Base-by-base conservation (phyloP, 495 filamentous ascomycete species). In the Pyrenopolyporus hunteri region DNA sequence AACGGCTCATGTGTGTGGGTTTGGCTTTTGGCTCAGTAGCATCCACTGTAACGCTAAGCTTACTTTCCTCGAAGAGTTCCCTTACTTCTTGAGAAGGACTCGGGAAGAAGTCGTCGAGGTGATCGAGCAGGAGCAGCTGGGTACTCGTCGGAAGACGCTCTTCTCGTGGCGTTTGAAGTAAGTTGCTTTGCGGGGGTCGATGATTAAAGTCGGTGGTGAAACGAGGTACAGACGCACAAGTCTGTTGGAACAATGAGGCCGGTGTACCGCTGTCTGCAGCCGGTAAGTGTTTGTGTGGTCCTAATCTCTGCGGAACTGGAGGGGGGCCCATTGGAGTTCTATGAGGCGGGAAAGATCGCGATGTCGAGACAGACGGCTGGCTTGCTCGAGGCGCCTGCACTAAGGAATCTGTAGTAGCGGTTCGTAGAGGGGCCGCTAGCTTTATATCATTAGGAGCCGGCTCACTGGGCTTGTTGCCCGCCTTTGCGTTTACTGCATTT, bases 41-140 rank as follows among this genome's bases (percentile, higher is more conserved):
- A 47, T 11, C n/a, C n/a, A 10, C 31, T 35, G 42, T 11, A 46
- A 25, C 43, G 16, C 19, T 16, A 13, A 2, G 2, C 23, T 65
- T 47, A 25, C 48, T 49, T 29, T 75, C 74, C 14, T 74, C 73
- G 11, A 80, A 59, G 0, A 78, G 50, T 57, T 83, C 81, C 8
- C 74, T 68, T 0, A 62, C 69, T 58, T 78, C 74, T 60, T 83
- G 81, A 0, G 78, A 78, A 6, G 77, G 73, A 11, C 73, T 76
- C 0, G 80, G 80, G 22, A 81, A 74, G n/a, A 79, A 72, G 16
- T 80, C 76, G 44, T 81, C 78, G 6, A 81, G 53, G 45, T 82
- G 66, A n/a, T 63, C 44, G 31, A 77, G 65, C 14, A 82, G 47
- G 31, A 82, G 80, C 7, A 72, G 50, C 53, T 81, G 78, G 0